Evolutionary conservation across 2,329 filamentous ascomycete species (phyloP), one percentile per base, ranked within the genome.

Genomic region (Fusarium citri): DNA sequence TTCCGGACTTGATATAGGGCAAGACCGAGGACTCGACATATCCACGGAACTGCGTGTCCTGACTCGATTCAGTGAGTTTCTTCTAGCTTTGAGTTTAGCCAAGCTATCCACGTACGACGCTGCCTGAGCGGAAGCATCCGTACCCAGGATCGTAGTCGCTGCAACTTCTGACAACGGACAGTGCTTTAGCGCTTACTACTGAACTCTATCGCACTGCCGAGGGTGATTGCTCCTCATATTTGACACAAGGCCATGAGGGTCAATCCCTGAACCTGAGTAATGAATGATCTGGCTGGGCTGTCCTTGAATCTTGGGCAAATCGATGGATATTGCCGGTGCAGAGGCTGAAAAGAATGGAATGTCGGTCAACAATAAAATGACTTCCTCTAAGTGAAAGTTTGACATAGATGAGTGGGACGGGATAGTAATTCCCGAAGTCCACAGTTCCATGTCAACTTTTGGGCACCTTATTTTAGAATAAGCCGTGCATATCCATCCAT

Each of bases 201-300:
- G 67, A 69, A 71, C 67, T 56, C 55, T 71, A 67, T 66, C 41
- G 23, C 42, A 57, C 55, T 66, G 62, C 57, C 66, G 60, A 50
- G 26, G 58, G 22, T 43, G 34, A 43, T 66, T 67, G 58, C 42
- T 56, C 48, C 25, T 50, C 42, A 41, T 59, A 63, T 22, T 28
- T 45, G 37, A 61, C 40, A 66, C 63, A 23, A 31, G 41, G 43
- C 42, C 47, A 43, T 34, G 50, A 58, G 23, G 41, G 34, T 41
- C 22, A 54, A 46, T 62, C 66, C 66, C 53, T 68, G 66, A 67
- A 49, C 62, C 34, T 53, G 23, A 53, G 26, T 34, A 53, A 14
- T 25, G 18, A 55, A 26, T 42, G 20, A 57, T 37, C n/a, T n/a
- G 34, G 18, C 34, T 10, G 34, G 18, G 23, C 53, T 46, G 22